phyloP scores from a whole-genome alignment of 805 yeast genomes.

The Trichomonascus vanleenenianus region DNA sequence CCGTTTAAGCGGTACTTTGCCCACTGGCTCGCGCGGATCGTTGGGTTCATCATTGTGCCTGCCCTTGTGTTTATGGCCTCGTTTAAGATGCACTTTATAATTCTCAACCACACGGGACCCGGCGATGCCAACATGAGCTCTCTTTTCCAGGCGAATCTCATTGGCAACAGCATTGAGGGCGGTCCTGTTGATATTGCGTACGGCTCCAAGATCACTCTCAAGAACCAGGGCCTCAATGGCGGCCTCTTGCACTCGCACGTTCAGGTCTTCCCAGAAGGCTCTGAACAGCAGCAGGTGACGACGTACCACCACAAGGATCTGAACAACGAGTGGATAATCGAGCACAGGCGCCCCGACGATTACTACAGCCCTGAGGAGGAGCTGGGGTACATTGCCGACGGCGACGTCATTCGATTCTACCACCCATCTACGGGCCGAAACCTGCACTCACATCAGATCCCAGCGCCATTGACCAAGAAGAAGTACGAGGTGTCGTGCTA shows the following conservation, averaged over 20 bases:
- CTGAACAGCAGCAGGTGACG: slow-evolving; percentile 90
- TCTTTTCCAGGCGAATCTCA: slow-evolving; percentile 78
- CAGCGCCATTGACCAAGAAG: slow-evolving; percentile 62
- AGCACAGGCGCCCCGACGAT: slow-evolving; percentile 19
- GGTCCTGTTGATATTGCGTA: slow-evolving; percentile 62
- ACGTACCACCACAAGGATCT: slow-evolving; percentile 84
- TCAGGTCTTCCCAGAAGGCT: slow-evolving; percentile 83
- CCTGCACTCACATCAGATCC: slow-evolving; percentile 73
- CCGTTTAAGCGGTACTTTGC: slow-evolving; percentile 24
- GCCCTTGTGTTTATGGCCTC: slow-evolving; percentile 55
- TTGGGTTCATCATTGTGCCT: slow-evolving; percentile 66
- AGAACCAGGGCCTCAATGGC: slow-evolving; percentile 65
- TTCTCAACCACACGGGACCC: slow-evolving; percentile 75
- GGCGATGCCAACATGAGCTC: slow-evolving; percentile 92
- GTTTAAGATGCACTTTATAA: slow-evolving; percentile 74
- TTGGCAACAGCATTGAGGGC: slow-evolving; percentile 52
- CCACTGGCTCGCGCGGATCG: slow-evolving; percentile 70
- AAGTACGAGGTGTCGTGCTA: slow-evolving; percentile 84
- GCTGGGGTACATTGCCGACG: slow-evolving; percentile 41
- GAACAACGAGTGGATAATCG: slow-evolving; percentile 73
- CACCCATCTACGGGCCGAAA: slow-evolving; percentile 68
- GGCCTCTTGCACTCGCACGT: slow-evolving; percentile 82
- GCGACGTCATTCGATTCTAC: slow-evolving; percentile 59
- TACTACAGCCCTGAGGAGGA: slow-evolving; percentile 25
- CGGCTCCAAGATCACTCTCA: slow-evolving; percentile 56